phyloP scores from a whole-genome alignment of 805 yeast genomes.

The Tetrapisispora pingtungensis region DNA sequence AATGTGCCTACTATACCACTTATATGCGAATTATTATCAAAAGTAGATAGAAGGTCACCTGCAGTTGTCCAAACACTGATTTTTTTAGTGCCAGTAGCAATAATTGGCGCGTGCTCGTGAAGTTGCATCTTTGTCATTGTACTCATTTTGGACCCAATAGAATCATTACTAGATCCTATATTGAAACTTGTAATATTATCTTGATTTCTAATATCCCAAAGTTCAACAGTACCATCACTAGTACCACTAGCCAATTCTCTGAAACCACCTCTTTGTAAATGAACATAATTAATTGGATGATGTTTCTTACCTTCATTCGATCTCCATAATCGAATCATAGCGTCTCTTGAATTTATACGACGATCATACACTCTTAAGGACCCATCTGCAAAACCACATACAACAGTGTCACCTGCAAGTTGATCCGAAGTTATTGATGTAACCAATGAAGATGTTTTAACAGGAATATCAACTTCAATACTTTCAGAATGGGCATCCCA shows the following conservation, averaged over 20 bases:
- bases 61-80: constrained; percentile 69
- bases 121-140: constrained; percentile 59
- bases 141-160: constrained; percentile 5
- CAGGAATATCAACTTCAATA: constrained; percentile 80
- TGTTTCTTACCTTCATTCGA: constrained; percentile 37
- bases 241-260: constrained; percentile 82
- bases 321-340: constrained; percentile 78
- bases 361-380: constrained; percentile 84
- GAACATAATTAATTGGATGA: constrained; percentile 61
- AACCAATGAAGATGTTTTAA: constrained; percentile 80
- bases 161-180: constrained; percentile 32
- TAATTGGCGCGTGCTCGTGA: constrained; percentile 94
- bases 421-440: constrained; percentile 90
- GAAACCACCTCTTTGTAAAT: constrained; percentile 94
- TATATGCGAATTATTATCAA: constrained; percentile 36
- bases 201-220: constrained; percentile 82
- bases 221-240: constrained; percentile 67
- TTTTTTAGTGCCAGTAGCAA: constrained; percentile 76
- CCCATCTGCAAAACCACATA: constrained; percentile 90
- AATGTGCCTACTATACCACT: constrained; percentile 24
- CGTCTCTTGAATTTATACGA: constrained; percentile 71
- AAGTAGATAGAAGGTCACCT: constrained; percentile 60
- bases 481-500: constrained; percentile 97
- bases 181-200: constrained; percentile 59
- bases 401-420: constrained; percentile 81